Percentiles rank a stretch among this genome's conserved stretches.
phyloP scores from a whole-genome alignment of 2,329 filamentous ascomycete species.

The Colletotrichum euphorbiae region DNA sequence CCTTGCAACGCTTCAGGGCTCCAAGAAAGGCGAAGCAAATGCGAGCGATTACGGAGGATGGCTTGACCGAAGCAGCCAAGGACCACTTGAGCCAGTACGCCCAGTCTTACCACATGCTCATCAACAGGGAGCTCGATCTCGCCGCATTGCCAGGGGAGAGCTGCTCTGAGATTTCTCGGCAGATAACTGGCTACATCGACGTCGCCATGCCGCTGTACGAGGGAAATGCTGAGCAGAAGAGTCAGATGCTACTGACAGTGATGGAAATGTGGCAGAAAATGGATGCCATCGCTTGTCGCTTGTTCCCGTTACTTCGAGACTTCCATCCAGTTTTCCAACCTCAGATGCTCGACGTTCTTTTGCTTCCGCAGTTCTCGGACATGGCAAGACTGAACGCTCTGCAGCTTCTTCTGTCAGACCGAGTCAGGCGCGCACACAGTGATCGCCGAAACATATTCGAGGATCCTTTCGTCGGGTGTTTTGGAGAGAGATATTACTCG shows the following conservation, averaged over 20 bases:
- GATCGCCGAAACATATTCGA: slow-evolving; percentile 59
- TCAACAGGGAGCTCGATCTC: slow-evolving; percentile 37
- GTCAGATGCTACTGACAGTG: slow-evolving; percentile 62
- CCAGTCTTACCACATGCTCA: slow-evolving; percentile 38
- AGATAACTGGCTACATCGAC: slow-evolving; percentile 51
- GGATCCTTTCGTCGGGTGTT: slow-evolving; percentile 48
- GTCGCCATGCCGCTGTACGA: slow-evolving; percentile 53
- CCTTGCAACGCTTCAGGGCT: neutral
- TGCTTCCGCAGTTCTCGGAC: slow-evolving; percentile 58
- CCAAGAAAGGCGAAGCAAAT: neutral
- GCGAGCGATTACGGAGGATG: neutral
- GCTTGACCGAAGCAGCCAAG: slow-evolving; percentile 25
- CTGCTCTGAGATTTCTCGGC: slow-evolving; percentile 45
- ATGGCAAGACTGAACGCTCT: slow-evolving; percentile 60
- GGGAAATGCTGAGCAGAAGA: slow-evolving; percentile 60
- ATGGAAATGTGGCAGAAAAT: slow-evolving; percentile 70
- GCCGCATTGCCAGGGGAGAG: neutral
- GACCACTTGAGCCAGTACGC: slow-evolving; percentile 41
- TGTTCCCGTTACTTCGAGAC: slow-evolving; percentile 60
- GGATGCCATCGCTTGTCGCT: slow-evolving; percentile 58
- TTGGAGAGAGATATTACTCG: slow-evolving; percentile 46
- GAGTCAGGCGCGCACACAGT: slow-evolving; percentile 43
- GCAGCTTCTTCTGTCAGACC: slow-evolving; percentile 53
- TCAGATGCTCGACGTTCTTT: slow-evolving; percentile 65
- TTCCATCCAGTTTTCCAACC: slow-evolving; percentile 64